Evolutionary conservation across 1,139 yeast genomes (phyloP), one percentile per base, ranked within the genome.

Genomic region (Arxiozyma slooffiae): DNA sequence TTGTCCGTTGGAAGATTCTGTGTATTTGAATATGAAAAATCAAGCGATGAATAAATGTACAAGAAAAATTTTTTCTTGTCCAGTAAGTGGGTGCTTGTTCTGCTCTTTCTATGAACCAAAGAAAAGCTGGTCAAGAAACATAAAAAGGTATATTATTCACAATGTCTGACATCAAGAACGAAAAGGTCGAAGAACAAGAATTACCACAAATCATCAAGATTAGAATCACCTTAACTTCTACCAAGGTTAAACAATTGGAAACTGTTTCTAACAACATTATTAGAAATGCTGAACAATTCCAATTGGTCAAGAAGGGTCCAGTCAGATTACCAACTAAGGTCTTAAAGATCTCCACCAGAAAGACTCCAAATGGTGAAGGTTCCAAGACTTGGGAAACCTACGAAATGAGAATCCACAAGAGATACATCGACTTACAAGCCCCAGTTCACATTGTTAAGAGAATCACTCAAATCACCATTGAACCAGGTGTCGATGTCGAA

Each of bases 291-390:
- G 79, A 78, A 74, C 80, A 79, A 74, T 77, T 81, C 77, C 76
- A 84, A 71, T 80, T 88, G 71, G 81, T 80, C 75, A 86, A 84
- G 82, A 87, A 88, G 82, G 99, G 99, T 71, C 98, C 98, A 67
- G 96, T 94, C 72, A 88, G 98, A 85, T 79, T 94, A 80, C 99
- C 99, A 80, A 94, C 98, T 78, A 94, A 90, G 85, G 95, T 86
- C 68, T 86, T 94, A 73, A 89, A 86, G 79, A 82, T 94, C 80
- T 82, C 96, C 80, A 92, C 99, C 86, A 90, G 99, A 87, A 94
- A 94, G 89, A 85, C 98, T 73, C 99, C 99, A 71, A 94, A 94
- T 77, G 99, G 99, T 90, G 97, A 94, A 82, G 99, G 99, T 90
- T 92, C 98, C 70, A 92, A 94, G 90, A 94, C 99, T 70, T 94